Evolutionary conservation across 371 early-diverging fungal species (phyloP).

Genomic region (Furculomyces boomerangus): DNA sequence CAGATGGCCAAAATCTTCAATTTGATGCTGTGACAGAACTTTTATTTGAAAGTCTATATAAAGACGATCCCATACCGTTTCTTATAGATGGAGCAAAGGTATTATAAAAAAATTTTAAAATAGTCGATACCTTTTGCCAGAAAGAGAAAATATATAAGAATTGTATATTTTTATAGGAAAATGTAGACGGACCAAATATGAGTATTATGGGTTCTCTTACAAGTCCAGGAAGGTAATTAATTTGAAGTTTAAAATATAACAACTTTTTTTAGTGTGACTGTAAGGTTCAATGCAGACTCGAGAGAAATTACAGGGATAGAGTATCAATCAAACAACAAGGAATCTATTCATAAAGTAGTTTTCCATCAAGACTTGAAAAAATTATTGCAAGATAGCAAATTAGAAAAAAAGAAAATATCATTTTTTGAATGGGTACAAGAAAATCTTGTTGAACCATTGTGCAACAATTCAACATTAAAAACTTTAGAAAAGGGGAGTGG

Average conservation of each 20-base stretch:
- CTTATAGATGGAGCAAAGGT: background rate
- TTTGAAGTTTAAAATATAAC: background rate
- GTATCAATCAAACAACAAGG: background rate
- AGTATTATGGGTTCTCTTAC: slow-evolving; percentile 1
- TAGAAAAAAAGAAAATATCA: too few species aligned
- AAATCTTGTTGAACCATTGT: background rate
- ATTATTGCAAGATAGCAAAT: background rate
- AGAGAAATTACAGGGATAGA: background rate
- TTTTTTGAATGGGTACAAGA: background rate
- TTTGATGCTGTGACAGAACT: background rate
- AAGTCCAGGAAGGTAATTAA: slow-evolving; percentile 1
- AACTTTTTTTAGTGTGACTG: background rate
- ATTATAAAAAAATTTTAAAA: background rate
- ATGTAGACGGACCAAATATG: background rate
- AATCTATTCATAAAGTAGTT: background rate
- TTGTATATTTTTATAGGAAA: background rate
- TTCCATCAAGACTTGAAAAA: background rate
- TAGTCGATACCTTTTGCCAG: too few species aligned
- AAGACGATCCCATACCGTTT: background rate
- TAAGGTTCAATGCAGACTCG: background rate
- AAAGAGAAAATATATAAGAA: too few species aligned
- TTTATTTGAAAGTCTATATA: background rate
- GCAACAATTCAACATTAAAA: background rate
- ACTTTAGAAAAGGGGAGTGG: background rate
- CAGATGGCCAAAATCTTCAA: background rate